These are phyloP conservation scores for Hymenotorrendiella dingleyae DNA, from an alignment of 2,329 filamentous ascomycete genomes.

Conservation along the genomic window DNA sequence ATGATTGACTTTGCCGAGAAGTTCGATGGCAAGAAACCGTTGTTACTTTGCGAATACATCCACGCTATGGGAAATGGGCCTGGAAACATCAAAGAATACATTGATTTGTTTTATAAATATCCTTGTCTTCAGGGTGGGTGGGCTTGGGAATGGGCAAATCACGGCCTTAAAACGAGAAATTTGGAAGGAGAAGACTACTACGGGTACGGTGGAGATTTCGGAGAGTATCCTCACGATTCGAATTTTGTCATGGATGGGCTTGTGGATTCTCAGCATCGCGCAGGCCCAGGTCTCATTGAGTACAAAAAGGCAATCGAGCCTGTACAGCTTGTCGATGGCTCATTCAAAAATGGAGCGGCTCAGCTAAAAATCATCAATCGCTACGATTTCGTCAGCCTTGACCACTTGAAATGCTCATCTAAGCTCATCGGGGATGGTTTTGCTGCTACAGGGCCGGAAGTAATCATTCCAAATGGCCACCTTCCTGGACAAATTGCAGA, in stretches of 20 bases:
- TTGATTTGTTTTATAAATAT: slow-evolving; percentile 46
- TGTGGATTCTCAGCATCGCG: slow-evolving; percentile 45
- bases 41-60: slow-evolving; percentile 53
- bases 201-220: slow-evolving; percentile 39
- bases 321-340: slow-evolving; percentile 36
- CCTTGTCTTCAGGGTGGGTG: slow-evolving; percentile 32
- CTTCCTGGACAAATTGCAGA: not conserved
- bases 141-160: slow-evolving; percentile 37
- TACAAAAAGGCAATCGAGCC: slow-evolving; percentile 54
- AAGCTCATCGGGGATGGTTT: slow-evolving; percentile 2
- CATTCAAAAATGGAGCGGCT: no score
- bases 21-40: slow-evolving; percentile 45
- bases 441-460: not conserved
- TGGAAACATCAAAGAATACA: slow-evolving; percentile 62
- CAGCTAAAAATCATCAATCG: slow-evolving; percentile 36
- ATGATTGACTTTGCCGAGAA: slow-evolving; percentile 34
- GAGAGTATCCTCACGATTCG: slow-evolving; percentile 34
- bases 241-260: slow-evolving; percentile 45
- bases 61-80: slow-evolving; percentile 73
- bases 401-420: slow-evolving; percentile 35
- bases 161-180: slow-evolving; percentile 31
- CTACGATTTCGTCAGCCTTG: slow-evolving; percentile 48
- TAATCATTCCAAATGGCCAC: not conserved
- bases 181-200: slow-evolving; percentile 32
- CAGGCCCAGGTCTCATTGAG: slow-evolving; percentile 51